Percentiles rank a stretch among this genome's conserved stretches.
Conservation (phyloP, 1,139 yeast genomes). For the Nakaseomyces delphensis region DNA sequence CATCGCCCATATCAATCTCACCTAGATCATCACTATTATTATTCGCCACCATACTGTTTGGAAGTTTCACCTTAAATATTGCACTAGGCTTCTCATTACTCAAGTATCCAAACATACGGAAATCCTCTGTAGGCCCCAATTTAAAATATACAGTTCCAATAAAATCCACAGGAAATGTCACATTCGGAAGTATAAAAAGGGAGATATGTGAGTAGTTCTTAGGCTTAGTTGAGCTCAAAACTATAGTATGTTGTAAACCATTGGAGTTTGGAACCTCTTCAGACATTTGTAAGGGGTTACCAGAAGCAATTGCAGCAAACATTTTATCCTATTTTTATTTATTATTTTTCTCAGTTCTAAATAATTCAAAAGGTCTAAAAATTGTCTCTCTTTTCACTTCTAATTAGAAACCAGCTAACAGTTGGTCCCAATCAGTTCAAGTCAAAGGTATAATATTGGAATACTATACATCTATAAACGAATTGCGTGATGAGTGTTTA, state of each 20-base stretch:
- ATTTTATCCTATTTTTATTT: slow-evolving; percentile 11
- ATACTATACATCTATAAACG: no score
- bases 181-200: slow-evolving; percentile 64
- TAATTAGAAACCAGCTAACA: neutral
- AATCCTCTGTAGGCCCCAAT: slow-evolving; percentile 60
- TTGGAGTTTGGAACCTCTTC: slow-evolving; percentile 33
- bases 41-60: slow-evolving; percentile 20
- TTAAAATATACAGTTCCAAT: slow-evolving; percentile 88
- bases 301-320: slow-evolving; percentile 35
- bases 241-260: slow-evolving; percentile 32
- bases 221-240: slow-evolving; percentile 30
- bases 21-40: slow-evolving; percentile 32
- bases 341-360: neutral
- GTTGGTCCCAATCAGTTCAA: no score
- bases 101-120: slow-evolving; percentile 69
- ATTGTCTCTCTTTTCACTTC: neutral
- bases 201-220: slow-evolving; percentile 53
- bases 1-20: slow-evolving; percentile 38
- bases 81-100: slow-evolving; percentile 79
- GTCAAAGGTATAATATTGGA: no score
- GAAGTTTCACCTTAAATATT: slow-evolving; percentile 66
- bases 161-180: slow-evolving; percentile 53
- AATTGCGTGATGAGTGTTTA: no score
- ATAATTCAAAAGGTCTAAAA: neutral
- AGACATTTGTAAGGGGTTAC: slow-evolving; percentile 31